Base-by-base conservation (phyloP, 2,329 filamentous ascomycete species). In the Boeremia exigua region DNA sequence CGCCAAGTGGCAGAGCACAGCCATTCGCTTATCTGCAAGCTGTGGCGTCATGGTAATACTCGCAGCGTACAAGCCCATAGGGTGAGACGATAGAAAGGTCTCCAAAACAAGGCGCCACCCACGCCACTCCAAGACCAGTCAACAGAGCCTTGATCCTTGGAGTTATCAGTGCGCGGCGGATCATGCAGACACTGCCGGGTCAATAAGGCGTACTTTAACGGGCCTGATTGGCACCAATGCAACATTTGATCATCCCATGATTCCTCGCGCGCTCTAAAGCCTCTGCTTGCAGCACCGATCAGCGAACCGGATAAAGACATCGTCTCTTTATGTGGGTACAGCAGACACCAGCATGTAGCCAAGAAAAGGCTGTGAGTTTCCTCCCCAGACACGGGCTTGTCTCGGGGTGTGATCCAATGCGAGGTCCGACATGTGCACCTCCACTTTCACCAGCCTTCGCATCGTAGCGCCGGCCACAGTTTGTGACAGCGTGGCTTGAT, bases 11-110 rank as follows among this genome's bases (percentile, higher is more conserved):
- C 40, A 56, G 46, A 63, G 61, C 60, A 66, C 63, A 61, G 60
- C 62, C 62, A 67, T 65, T 71, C 65, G 68, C 66, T 66, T 67
- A 70, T 68, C 63, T 65, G 61, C 60, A 62, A 59, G 56, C 62
- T 69, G 68, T 68, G 69, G 70, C 71, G 69, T 71, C 62, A 67
- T 63, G 60, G 60, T 46, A 60, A 51, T 51, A 43, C 37, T 47
- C 30, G 42, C 43, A 51, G 42, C 43, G 47, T 29, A 50, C 40
- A 47, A 40, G 47, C 47, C 17, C 47, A 56, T 50, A 56, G 53
- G 53, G 37, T 43, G 53, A 51, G 47, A 51, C 47, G 43, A 37
- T 32, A 27, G 48, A 27, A 48, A 50, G 25, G 47, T 33, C 59
- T 57, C 60, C 57, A 57, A 59, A 59, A 50, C 55, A 47, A 54